These are phyloP conservation scores for Rutstroemia sp. DNA, from an alignment of 2,329 filamentous ascomycete species.

Conservation along the genomic window DNA sequence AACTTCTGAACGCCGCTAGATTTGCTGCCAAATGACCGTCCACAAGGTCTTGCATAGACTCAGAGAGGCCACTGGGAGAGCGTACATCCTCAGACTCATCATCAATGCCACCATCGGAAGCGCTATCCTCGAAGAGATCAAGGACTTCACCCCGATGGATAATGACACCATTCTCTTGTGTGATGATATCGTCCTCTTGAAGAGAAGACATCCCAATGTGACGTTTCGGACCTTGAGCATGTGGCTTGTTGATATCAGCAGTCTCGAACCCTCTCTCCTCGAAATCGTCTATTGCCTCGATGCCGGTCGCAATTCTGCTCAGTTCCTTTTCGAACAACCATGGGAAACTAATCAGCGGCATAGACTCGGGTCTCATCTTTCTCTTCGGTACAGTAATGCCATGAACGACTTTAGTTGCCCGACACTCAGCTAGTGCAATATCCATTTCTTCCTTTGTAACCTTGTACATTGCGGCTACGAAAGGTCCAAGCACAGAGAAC, in stretches of 20 bases:
- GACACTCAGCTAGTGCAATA: slow-evolving; percentile 46
- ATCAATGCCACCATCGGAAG: not conserved
- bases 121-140: slow-evolving; percentile 24
- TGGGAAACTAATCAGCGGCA: slow-evolving; percentile 87
- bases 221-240: slow-evolving; percentile 3
- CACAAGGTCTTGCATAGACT: no score
- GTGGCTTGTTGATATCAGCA: slow-evolving; percentile 11
- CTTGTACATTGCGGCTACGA: slow-evolving; percentile 82
- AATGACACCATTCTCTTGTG: slow-evolving; percentile 24
- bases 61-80: not conserved
- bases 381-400: slow-evolving; percentile 32
- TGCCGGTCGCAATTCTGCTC: slow-evolving; percentile 54
- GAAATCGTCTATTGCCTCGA: slow-evolving; percentile 17
- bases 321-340: slow-evolving; percentile 79
- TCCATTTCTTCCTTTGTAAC: slow-evolving; percentile 68
- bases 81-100: not conserved
- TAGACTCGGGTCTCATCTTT: slow-evolving; percentile 38
- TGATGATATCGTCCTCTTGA: slow-evolving; percentile 23
- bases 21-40: no score
- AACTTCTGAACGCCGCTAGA: no score
- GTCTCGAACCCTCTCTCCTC: slow-evolving; percentile 18
- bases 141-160: slow-evolving; percentile 29
- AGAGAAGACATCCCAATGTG: not conserved
- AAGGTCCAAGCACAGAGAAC: slow-evolving; percentile 54
- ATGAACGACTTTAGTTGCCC: slow-evolving; percentile 31